phyloP scores from a whole-genome alignment of 768 basidiomycete species.

The Tephrocybe sp. region DNA sequence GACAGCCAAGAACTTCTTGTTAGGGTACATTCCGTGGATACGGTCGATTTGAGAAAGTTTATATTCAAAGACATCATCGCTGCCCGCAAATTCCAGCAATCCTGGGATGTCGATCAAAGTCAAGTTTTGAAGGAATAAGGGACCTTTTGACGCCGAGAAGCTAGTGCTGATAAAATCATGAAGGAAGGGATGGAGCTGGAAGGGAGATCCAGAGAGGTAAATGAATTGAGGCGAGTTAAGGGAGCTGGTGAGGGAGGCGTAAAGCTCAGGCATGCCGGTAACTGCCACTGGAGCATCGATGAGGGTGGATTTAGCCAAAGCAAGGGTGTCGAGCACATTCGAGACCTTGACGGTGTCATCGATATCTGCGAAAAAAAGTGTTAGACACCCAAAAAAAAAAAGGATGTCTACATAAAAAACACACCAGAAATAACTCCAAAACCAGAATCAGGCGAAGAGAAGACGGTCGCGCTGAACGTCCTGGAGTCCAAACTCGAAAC shows the following conservation, averaged over 20 bases:
- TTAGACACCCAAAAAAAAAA: too few relatives aligned
- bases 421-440: conserved; percentile 48
- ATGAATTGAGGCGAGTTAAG: conserved; percentile 40
- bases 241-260: conserved; percentile 32
- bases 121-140: conserved; percentile 38
- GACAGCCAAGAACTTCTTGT: conserved; percentile 40
- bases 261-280: conserved; percentile 48
- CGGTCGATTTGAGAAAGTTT: conserved; percentile 38
- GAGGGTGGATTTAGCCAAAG: conserved; percentile 36
- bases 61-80: conserved; percentile 29
- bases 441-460: conserved; percentile 34
- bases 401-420: conserved; percentile 11
- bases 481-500: conserved; percentile 18
- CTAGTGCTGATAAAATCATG: conserved; percentile 35
- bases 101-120: conserved; percentile 31
- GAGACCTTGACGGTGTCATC: conserved; percentile 46
- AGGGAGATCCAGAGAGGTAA: conserved; percentile 44
- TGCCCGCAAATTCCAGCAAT: conserved; percentile 27
- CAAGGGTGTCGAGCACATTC: conserved; percentile 33
- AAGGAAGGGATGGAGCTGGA: conserved; percentile 47
- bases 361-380: conserved; percentile 30
- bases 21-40: conserved; percentile 40
- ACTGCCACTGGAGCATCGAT: conserved; percentile 40
- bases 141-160: conserved; percentile 35
- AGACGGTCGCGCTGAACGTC: conserved; percentile 29